phyloP scores from a whole-genome alignment of 495 filamentous ascomycete genomes.

The Aspergillus cavernicola region DNA sequence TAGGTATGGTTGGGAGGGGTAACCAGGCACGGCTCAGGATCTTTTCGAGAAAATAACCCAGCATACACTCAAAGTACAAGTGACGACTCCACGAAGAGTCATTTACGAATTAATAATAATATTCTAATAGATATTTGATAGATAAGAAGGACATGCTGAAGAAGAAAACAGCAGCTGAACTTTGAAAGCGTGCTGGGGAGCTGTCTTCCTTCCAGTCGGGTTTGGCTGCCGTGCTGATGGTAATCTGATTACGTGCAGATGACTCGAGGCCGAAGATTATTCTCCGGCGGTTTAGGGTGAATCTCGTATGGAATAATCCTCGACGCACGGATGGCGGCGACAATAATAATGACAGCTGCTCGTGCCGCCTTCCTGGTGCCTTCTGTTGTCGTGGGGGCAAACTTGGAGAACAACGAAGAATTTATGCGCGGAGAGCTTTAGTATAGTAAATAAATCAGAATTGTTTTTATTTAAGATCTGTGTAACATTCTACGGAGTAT shows the following conservation, averaged over 20 bases:
- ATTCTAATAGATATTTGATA: no score
- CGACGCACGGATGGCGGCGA: background rate
- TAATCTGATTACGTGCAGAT: constrained; percentile 11
- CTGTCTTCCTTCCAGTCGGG: no score
- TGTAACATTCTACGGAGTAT: constrained; percentile 10
- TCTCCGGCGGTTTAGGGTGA: background rate
- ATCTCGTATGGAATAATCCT: background rate
- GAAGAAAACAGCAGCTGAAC: no score
- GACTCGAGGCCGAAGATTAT: background rate
- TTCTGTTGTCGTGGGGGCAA: constrained; percentile 12
- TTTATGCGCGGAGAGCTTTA: background rate
- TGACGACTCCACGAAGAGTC: no score
- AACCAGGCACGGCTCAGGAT: background rate
- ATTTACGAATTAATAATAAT: no score
- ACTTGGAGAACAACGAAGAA: background rate
- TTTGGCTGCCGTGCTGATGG: constrained; percentile 14
- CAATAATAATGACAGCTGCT: constrained; percentile 5
- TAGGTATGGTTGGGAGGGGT: background rate
- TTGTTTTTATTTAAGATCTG: constrained; percentile 14
- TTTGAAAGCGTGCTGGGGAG: no score
- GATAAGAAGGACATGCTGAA: no score
- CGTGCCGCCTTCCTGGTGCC: constrained; percentile 10
- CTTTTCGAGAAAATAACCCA: background rate
- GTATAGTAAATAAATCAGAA: background rate
- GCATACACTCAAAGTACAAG: no score